Base-by-base conservation (phyloP, 805 yeast genomes). In the Lipomyces starkeyi region DNA sequence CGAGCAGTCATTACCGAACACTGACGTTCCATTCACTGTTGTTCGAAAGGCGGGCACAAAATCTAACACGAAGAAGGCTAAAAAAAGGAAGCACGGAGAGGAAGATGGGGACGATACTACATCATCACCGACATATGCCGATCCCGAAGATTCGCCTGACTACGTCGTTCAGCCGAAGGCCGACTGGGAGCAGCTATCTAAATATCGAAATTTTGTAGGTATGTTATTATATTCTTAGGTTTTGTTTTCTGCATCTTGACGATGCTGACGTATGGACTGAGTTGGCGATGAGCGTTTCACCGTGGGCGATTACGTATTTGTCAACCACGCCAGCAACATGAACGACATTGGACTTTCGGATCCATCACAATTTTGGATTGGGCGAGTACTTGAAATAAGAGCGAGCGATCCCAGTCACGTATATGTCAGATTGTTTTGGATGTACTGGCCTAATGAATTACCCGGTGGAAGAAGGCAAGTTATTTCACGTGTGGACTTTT, bases 381-480 rank as follows among this genome's bases (percentile, higher is more conserved):
- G 70, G 4, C 20, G 70, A 25, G 66, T 68, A 5, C 64, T 68
- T 14, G 71, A 68, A 40, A 60, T 66, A 22, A 43, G 71, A 20
- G 71, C 71, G 6, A 49, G 35, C 6, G 71, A 65, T 37, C 22
- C 63, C 7, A 63, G 61, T 20, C 64, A 63, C 34, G 70, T 68
- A 11, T 68, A 67, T 49, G 32, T 68, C 17, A 61, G 65, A 2
- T 17, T 68, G 25, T 60, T 64, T 53, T 68, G 71, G 71, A 66
- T 68, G 71, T 68, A 68, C 54, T 63, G 71, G 70, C 71, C 71
- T 9, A 52, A 54, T n/a, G 71, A 68, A 58, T 56, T 68, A 17
- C 70, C 70, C 17, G 66, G 66, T 29, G 71, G 71, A n/a, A 63
- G 66, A 25, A 54, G 54, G 68, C 65, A 65, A 17, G 61, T 40